Conservation (phyloP, 805 yeast genomes). For the Candida xiaguanensis region DNA sequence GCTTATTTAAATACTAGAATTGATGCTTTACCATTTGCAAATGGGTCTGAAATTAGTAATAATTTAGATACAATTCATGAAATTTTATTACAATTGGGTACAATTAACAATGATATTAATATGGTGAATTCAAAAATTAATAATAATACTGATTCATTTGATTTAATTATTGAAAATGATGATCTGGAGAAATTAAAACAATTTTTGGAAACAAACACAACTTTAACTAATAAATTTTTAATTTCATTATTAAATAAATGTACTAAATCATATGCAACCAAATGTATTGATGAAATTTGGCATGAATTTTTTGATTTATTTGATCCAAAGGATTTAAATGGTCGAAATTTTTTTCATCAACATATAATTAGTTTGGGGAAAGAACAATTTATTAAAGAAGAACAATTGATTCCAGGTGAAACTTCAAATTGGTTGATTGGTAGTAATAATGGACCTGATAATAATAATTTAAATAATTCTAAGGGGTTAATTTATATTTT, state of each 20-base stretch:
- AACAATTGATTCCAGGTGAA: conserved; percentile 33
- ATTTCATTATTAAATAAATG: conserved; percentile 65
- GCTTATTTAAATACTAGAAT: conserved; percentile 58
- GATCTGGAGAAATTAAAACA: conserved; percentile 41
- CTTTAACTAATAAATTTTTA: conserved; percentile 47
- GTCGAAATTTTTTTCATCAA: conserved; percentile 82
- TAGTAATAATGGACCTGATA: conserved; percentile 32
- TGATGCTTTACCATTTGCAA: conserved; percentile 72
- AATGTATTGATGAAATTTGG: conserved; percentile 57
- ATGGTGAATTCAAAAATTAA: conserved; percentile 5
- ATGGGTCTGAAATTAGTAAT: conserved; percentile 56
- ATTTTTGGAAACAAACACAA: conserved; percentile 25
- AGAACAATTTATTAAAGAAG: conserved; percentile 37
- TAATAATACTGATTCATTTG: conserved; percentile 15
- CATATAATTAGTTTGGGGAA: conserved; percentile 77
- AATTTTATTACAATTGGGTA: conserved; percentile 51
- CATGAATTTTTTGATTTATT: conserved; percentile 40
- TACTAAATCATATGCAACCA: conserved; percentile 49
- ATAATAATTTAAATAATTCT: conserved; percentile 28
- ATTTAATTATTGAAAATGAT: conserved; percentile 32
- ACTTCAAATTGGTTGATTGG: conserved; percentile 49
- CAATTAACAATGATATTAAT: conserved; percentile 13
- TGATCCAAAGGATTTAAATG: conserved; percentile 71
- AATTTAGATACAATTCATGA: conserved; percentile 51
- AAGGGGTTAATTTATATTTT: conserved; percentile 60